These are phyloP conservation scores for Cyberlindnera japonica DNA, from an alignment of 805 yeast species.

Conservation along the genomic window DNA sequence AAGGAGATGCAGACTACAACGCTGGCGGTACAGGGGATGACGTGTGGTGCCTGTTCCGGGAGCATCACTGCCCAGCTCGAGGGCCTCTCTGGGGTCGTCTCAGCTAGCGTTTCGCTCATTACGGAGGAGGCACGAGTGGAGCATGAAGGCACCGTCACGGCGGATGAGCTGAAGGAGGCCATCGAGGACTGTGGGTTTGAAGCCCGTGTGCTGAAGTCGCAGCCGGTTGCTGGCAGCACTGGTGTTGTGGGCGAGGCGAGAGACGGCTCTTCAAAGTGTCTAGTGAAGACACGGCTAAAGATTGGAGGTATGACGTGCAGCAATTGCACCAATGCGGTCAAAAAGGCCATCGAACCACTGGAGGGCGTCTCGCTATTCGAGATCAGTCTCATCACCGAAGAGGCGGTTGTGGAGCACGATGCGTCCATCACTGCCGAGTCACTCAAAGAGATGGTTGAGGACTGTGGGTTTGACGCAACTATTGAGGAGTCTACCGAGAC, in stretches of 20 bases:
- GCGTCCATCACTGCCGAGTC: conserved; percentile 31
- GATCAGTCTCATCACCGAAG: conserved; percentile 75
- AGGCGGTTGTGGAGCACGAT: conserved; percentile 55
- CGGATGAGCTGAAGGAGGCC: conserved; percentile 40
- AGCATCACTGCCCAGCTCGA: conserved; percentile 59
- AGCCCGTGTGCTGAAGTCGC: conserved; percentile 13
- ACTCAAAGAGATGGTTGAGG: conserved; percentile 31
- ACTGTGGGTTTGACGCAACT: conserved; percentile 64
- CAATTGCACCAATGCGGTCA: conserved; percentile 69
- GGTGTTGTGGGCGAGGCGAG: no score
- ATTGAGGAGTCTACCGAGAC: conserved; percentile 14
- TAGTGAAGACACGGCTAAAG: conserved; percentile 19
- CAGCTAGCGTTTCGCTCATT: conserved; percentile 64
- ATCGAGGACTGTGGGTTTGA: conserved; percentile 71
- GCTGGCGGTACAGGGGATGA: conserved; percentile 61
- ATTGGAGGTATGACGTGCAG: conserved; percentile 85
- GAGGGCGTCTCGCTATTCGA: conserved; percentile 45
- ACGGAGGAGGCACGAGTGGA: conserved; percentile 68
- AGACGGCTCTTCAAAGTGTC: no score
- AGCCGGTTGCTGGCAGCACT: no score
- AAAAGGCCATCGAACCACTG: conserved; percentile 42
- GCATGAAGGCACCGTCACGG: conserved; percentile 32
- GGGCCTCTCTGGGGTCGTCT: conserved; percentile 44
- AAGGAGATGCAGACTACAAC: conserved; percentile 17
- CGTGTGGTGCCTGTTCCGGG: conserved; percentile 81